Percentiles rank a stretch among this genome's conserved stretches.
Evolutionary conservation across 768 basidiomycete species (phyloP).

Genomic region (Phlebiopsis flavidoalba): DNA sequence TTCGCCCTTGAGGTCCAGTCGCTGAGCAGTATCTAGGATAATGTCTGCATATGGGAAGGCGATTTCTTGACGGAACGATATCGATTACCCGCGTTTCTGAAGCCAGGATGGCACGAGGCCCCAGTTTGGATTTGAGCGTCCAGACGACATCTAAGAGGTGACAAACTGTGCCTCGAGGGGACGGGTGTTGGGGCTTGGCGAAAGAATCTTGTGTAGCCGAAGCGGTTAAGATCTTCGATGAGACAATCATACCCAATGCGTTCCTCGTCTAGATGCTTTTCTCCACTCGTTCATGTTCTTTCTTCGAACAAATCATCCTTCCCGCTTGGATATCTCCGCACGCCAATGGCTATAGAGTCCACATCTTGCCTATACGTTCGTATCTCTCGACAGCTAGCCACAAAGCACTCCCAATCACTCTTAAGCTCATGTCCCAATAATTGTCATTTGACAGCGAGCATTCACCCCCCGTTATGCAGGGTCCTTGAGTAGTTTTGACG

Average conservation of each 20-base stretch:
- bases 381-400: constrained; percentile 85
- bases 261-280: constrained; percentile 81
- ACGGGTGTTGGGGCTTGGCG: constrained; percentile 29
- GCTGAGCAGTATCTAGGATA: constrained; percentile 56
- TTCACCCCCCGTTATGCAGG: constrained; percentile 79
- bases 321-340: constrained; percentile 31
- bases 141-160: constrained; percentile 58
- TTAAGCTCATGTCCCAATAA: constrained; percentile 83
- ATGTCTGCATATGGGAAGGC: constrained; percentile 77
- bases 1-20: constrained; percentile 45
- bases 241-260: constrained; percentile 62
- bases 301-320: too few species aligned
- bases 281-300: too few species aligned
- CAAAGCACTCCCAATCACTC: constrained; percentile 94
- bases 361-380: constrained; percentile 81
- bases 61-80: constrained; percentile 69
- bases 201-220: constrained; percentile 46
- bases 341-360: constrained; percentile 70
- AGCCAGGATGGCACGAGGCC: constrained; percentile 47
- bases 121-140: constrained; percentile 57
- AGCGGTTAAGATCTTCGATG: constrained; percentile 66
- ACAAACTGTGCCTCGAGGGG: constrained; percentile 46
- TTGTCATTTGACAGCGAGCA: constrained; percentile 68
- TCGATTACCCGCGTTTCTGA: constrained; percentile 58
- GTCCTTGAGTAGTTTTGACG: constrained; percentile 65